Evolutionary conservation across 768 basidiomycete genomes (phyloP), one percentile per base, ranked within the genome.

Genomic region (Gautieria morchelliformis): DNA sequence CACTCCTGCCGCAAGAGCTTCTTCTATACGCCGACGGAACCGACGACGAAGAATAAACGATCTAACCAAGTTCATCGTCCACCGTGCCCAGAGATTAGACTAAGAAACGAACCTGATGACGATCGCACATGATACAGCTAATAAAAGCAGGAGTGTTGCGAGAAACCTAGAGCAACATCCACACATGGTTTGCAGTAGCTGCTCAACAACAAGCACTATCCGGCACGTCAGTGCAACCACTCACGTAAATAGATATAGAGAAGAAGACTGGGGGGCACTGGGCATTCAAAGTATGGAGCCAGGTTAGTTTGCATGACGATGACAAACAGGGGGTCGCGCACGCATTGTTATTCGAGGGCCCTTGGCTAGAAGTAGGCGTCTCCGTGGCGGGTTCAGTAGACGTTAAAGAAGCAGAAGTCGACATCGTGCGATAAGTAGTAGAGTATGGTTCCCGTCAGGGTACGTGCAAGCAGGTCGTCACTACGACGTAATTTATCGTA

Each of bases 61-160:
- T 37, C 56, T 57, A 22, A 17, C 5, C 10, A 12, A 44, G n/a
- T 14, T 14, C 35, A 9, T 37, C 22, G 8, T 32, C 22, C 17
- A 49, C 24, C n/a, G 1, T 32, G 24, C 35, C 20, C 33, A 33
- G 32, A 11, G 54, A 45, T 14, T 15, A 7, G 47, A 9, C 19
- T 14, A 14, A 57, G 30, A 35, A 27, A 33, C 24, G 10, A 12
- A 57, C 56, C 56, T 57, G 11, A 57, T 47, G 4, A 57, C 56
- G 19, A 57, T 57, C 20, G 56, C 56, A 49, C 56, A 57, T 57
- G 56, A 57, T 24, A 57, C 56, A 3, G 56, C 56, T 20, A 57
- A 39, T 39, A 57, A 17, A 6, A 57, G 35, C n/a, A 57, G 40
- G 20, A 57, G 48, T 7, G 56, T 57, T 15, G 56, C 56, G 20